Evolutionary conservation across 2,329 filamentous ascomycete species (phyloP).

Genomic region (Aspergillus ruber): DNA sequence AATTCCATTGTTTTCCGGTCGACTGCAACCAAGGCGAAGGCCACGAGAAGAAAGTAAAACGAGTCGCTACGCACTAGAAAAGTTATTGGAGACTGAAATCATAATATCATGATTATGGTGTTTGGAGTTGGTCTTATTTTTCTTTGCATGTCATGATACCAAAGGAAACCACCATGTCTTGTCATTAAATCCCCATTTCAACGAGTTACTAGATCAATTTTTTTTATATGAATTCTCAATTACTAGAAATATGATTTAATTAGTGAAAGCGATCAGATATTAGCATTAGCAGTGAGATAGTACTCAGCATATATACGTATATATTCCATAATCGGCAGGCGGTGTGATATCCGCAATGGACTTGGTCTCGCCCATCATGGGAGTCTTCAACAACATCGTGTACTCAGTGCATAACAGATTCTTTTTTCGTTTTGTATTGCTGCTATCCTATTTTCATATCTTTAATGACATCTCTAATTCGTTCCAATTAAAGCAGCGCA

Average conservation of each 20-base stretch:
- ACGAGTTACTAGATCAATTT: not conserved
- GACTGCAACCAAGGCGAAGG: constrained; percentile 24
- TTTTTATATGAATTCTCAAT: not conserved
- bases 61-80: not conserved
- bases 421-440: too few species aligned
- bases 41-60: constrained; percentile 26
- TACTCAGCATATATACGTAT: not conserved
- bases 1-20: constrained; percentile 35
- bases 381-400: too few species aligned
- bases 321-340: not conserved
- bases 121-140: not conserved
- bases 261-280: not conserved
- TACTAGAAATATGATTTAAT: not conserved
- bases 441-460: too few species aligned
- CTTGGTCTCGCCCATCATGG: not conserved
- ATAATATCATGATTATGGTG: not conserved
- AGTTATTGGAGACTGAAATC: not conserved
- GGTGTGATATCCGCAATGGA: not conserved
- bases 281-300: not conserved
- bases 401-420: too few species aligned
- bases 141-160: not conserved
- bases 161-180: not conserved
- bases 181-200: not conserved
- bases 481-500: not conserved
- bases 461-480: too few species aligned